Evolutionary conservation across 352 stramenopile species (phyloP).

Genomic region (Elongisporangium anandrum): DNA sequence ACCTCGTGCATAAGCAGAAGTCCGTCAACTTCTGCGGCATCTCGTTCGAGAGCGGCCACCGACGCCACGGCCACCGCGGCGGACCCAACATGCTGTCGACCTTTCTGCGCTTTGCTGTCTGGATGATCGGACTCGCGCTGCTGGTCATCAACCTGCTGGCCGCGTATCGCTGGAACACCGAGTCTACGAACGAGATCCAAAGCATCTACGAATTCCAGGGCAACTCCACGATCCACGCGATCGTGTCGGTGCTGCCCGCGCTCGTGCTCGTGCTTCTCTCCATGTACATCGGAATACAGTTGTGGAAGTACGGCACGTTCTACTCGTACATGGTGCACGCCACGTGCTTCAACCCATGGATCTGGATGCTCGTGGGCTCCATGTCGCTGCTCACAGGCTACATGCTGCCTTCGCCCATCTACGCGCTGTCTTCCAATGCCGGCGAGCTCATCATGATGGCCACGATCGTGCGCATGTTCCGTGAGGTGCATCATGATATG

Average conservation of each 20-base stretch:
- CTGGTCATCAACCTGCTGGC: constrained; percentile 69
- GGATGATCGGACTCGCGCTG: constrained; percentile 52
- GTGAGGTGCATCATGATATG: constrained; percentile 80
- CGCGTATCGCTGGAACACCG: constrained; percentile 54
- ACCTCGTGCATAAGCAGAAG: constrained; percentile 89
- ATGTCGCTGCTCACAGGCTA: constrained; percentile 66
- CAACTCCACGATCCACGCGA: constrained; percentile 41
- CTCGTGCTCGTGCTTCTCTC: constrained; percentile 64
- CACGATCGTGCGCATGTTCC: constrained; percentile 82
- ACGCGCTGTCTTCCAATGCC: constrained; percentile 67
- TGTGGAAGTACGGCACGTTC: constrained; percentile 86
- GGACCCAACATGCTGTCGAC: constrained; percentile 40
- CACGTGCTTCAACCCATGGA: constrained; percentile 86
- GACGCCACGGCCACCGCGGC: constrained; percentile 26
- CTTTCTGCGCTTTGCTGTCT: constrained; percentile 64
- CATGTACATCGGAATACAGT: constrained; percentile 64
- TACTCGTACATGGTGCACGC: constrained; percentile 84
- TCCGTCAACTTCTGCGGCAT: constrained; percentile 90
- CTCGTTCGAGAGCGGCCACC: constrained; percentile 74
- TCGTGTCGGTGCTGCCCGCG: constrained; percentile 62
- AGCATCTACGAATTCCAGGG: constrained; percentile 77
- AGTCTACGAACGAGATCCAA: constrained; percentile 32
- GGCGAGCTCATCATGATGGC: constrained; percentile 78
- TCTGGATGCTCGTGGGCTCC: constrained; percentile 83
- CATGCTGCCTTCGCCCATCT: constrained; percentile 68